Percentiles rank a stretch among this genome's conserved stretches.
These are phyloP conservation scores for Colletotrichum orbiculare DNA, from an alignment of 2,329 filamentous ascomycete genomes.

Conservation along the genomic window DNA sequence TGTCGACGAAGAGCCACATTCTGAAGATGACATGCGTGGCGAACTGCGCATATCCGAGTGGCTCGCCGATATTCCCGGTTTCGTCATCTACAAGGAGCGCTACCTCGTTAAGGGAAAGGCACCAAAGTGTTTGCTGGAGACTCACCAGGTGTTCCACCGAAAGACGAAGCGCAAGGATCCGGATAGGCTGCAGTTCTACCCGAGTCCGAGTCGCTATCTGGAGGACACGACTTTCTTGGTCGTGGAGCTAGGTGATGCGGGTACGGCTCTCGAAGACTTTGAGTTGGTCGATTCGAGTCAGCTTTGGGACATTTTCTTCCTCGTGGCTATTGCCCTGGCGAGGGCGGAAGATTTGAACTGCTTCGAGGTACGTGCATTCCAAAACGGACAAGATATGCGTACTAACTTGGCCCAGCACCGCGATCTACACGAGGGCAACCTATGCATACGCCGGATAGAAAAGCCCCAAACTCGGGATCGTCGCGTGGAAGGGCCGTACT, in stretches of 20 bases:
- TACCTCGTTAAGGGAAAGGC: constrained; percentile 69
- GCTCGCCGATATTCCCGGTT: constrained; percentile 72
- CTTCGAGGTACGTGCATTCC: constrained; percentile 64
- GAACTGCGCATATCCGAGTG: constrained; percentile 73
- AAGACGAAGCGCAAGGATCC: constrained; percentile 66
- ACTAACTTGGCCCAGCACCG: constrained; percentile 59
- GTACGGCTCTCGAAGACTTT: constrained; percentile 69
- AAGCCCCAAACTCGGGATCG: constrained; percentile 46
- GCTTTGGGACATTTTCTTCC: constrained; percentile 72
- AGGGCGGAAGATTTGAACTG: constrained; percentile 67
- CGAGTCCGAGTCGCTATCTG: constrained; percentile 69
- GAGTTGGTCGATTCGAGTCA: constrained; percentile 59
- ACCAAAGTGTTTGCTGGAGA: constrained; percentile 64
- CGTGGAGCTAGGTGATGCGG: constrained; percentile 72
- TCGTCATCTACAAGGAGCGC: constrained; percentile 73
- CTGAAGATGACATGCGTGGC: constrained; percentile 64
- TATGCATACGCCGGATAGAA: constrained; percentile 64
- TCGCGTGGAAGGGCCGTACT: constrained; percentile 49
- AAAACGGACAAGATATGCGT: not conserved
- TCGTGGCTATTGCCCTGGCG: constrained; percentile 69
- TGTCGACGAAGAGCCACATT: constrained; percentile 69
- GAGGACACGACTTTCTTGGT: constrained; percentile 69
- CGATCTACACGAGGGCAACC: constrained; percentile 73
- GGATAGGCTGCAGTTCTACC: constrained; percentile 69
- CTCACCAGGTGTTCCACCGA: constrained; percentile 68